Percentiles rank a stretch among this genome's conserved stretches.
These are phyloP conservation scores for Sarocladium brachiariae DNA, from an alignment of 2,329 filamentous ascomycete species.

Conservation along the genomic window DNA sequence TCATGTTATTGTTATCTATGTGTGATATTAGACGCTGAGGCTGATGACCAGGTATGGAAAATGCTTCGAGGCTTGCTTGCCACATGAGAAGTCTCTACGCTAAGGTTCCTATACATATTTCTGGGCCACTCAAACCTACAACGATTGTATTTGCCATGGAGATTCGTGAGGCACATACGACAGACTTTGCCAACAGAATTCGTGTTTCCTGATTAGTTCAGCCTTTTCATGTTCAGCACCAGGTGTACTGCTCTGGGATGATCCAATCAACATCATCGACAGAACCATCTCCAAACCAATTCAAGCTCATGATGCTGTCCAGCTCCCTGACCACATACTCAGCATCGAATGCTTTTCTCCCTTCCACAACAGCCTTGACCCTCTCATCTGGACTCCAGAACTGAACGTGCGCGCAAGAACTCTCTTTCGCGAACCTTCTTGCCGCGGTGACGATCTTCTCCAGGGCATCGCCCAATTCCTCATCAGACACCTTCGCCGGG, in stretches of 20 bases:
- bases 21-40: background rate
- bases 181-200: too few species aligned
- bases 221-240: conserved; percentile 47
- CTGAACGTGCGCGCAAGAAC: conserved; percentile 64
- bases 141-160: too few species aligned
- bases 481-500: conserved; percentile 27
- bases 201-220: too few species aligned
- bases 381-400: conserved; percentile 73
- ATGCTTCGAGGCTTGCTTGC: too few species aligned
- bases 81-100: too few species aligned
- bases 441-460: conserved; percentile 60
- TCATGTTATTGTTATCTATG: background rate
- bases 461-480: conserved; percentile 46
- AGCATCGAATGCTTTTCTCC: conserved; percentile 39
- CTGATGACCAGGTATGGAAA: background rate
- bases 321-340: conserved; percentile 49
- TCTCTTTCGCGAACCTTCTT: conserved; percentile 61
- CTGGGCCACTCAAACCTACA: too few species aligned
- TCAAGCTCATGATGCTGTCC: conserved; percentile 64
- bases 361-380: conserved; percentile 39
- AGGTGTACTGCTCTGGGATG: conserved; percentile 70
- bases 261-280: conserved; percentile 60
- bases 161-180: too few species aligned
- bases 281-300: conserved; percentile 57
- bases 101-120: too few species aligned